Evolutionary conservation across 306 rosid genomes (phyloP), one percentile per base, ranked within the genome.

Genomic region (Casuarina glauca): DNA sequence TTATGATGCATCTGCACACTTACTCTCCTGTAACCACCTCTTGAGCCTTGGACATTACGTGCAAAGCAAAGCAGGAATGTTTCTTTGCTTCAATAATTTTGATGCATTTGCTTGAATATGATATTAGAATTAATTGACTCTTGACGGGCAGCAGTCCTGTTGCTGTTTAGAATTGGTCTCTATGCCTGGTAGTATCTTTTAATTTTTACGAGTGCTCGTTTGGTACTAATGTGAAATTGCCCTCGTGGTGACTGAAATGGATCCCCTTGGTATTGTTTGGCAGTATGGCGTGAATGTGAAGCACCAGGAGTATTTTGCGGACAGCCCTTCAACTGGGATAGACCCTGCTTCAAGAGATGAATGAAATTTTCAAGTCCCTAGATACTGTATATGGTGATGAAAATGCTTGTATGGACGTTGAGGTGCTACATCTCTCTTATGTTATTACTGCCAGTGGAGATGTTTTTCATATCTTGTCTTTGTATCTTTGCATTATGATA

Each of bases 241-340:
- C 48, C 0, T 2, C 17, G 2, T 64, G 10, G 6, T 53, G 17
- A 45, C 7, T 15, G 26, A 16, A 19, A 43, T 51, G 6, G 75
- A 43, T 32, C 43, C 71, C 26, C 3, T 41, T n/a, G 36, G 43
- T 41, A 9, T 66, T 9, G 51, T 51, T 75, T 77, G 74, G 74
- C 87, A 86, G 87, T 61, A 77, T 6, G 86, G 97, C 6, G 94
- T 93, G 66, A 95, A 95, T 75, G 91, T 95, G 75, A 91, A 87
- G 90, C 97, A 95, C 83, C 97, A 95, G 86, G 98, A 95, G 62
- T 95, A 95, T 87, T 95, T 91, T 82, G 98, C 99, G 5, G 99
- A 95, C 75, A 87, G 93, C 87, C 97, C 97, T 78, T 88, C 94
- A 44, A 83, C 96, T 39, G 97, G 95, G 62, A 76, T 80, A 86